Base-by-base conservation (phyloP, 2,329 filamentous ascomycete species). In the Myriangium duriaei region DNA sequence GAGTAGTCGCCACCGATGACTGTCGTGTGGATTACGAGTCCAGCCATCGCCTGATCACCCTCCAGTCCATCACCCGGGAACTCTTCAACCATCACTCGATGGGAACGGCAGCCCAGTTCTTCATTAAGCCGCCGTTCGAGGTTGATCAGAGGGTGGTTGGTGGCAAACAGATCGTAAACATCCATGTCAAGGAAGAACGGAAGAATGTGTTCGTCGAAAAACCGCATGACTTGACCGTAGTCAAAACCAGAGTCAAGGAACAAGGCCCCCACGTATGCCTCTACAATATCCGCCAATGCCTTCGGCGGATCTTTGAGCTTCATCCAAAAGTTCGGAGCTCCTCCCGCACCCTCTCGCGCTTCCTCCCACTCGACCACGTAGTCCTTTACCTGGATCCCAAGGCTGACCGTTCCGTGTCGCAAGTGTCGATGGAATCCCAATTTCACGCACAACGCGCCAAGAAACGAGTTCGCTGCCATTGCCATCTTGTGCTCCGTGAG, bases 401-500 rank as follows among this genome's bases (percentile, higher is more conserved):
- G 67, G 4, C 68, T 61, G 0, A 75, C 47, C 17, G 62, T 58
- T 41, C 62, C 62, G 39, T 65, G 63, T 3, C 68, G 71, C 11
- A 96, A 61, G 53, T 88, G 78, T 34, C 67, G 72, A 53, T 95
- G 77, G 39, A 96, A 79, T 1, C 73, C 79, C 1, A 96, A 70
- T 33, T 74, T 71, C 3, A 92, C 83, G 42, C 81, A 81, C 3
- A 96, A 65, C 12, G 78, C 83, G 1, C 82, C 85, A 1, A 95
- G 69, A 53, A 96, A 98, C 43, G 87, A 86, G 62, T 98, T 98
- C 37, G 84, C 91, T 0, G 91, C 87, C 83, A 98, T 95, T n/a
- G 87, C 85, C 78, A 92, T 95, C 62, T 96, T 96, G 68, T 96
- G 88, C 59, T 96, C 91, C 0, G 91, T 96, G 42, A 98, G 68